A percentile compares a stretch with the other conserved stretches of the same genome.
Evolutionary conservation across 2,329 filamentous ascomycete species (phyloP).

Genomic region (Volutella citrinella): DNA sequence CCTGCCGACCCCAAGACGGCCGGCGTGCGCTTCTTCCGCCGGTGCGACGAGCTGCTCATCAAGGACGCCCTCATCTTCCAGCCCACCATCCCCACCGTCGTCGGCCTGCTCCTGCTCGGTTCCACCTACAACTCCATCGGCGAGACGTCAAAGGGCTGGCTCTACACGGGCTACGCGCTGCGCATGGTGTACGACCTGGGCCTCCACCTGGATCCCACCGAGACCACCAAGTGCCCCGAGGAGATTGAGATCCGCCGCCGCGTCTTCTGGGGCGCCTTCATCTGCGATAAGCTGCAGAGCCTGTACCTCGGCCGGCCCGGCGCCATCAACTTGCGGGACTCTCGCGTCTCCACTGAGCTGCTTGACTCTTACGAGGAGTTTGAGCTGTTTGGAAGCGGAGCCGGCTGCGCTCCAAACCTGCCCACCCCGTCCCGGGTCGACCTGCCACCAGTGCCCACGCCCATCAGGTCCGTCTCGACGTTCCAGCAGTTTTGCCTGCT

Average conservation of each 20-base stretch:
- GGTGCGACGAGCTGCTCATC: constrained; percentile 21
- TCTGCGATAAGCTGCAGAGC: constrained; percentile 28
- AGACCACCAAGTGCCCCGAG: constrained; percentile 17
- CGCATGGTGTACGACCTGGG: constrained; percentile 40
- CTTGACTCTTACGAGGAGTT: constrained; percentile 24
- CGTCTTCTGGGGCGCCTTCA: constrained; percentile 33
- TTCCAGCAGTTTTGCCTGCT: constrained; percentile 34
- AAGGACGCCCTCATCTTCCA: constrained; percentile 13
- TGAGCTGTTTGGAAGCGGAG: constrained; percentile 12
- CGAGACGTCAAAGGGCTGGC: constrained; percentile 33
- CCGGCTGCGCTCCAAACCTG: no score
- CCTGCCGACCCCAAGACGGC: constrained; percentile 16
- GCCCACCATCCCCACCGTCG: constrained; percentile 24
- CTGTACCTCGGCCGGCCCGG: constrained; percentile 28
- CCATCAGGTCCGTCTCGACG: constrained; percentile 30
- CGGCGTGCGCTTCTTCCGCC: constrained; percentile 20
- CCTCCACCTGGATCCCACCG: constrained; percentile 31
- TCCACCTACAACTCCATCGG: constrained; percentile 23
- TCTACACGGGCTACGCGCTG: constrained; percentile 37
- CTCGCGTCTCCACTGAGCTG: constrained; percentile 16
- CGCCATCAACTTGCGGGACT: constrained; percentile 18
- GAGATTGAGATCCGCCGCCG: constrained; percentile 29
- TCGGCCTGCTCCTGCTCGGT: constrained; percentile 24
- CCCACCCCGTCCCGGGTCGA: no score
- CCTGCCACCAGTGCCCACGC: no score